Evolutionary conservation across 2,329 filamentous ascomycete genomes (phyloP), one percentile per base, ranked within the genome.

Genomic region (Clonostachys byssicola): DNA sequence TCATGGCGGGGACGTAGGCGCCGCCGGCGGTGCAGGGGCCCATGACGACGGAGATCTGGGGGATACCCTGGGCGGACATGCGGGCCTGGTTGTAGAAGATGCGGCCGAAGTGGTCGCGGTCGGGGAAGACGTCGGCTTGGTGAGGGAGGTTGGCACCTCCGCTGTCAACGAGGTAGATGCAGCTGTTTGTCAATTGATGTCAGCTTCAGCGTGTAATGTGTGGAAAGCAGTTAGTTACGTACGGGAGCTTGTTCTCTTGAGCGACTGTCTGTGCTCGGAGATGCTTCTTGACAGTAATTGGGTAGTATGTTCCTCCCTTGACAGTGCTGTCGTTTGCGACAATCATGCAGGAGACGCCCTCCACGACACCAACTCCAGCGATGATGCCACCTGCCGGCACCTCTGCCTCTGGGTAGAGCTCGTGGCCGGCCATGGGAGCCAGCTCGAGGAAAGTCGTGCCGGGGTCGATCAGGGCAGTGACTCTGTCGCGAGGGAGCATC

Each of bases 61-160:
- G 92, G 51, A 97, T 95, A 5, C 91, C 90, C 55, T 85, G 72
- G 3, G 87, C 80, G 56, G 88, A 94, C 91, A 97, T 96, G 59
- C 89, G 79, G 4, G 94, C 92, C 68, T 99, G 92, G 71, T 99
- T 96, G 77, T 88, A 99, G 75, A 99, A 99, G 63, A 97, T 96
- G 54, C 92, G 89, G 35, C 92, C 91, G 62, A 99, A 97, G 67
- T 97, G 92, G 47, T 96, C 90, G 54, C 85, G 80, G 65, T 97
- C 92, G 2, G 92, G 94, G 66, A 99, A 97, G 48, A 97, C 92
- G 62, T 96, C 89, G 36, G 92, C 87, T 70, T 99, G 92, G 60
- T 96, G 88, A 13, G 92, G 94, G 16, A 99, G 80, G 65, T 97
- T 96, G 49, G 92, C 94, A 53, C 92, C 92, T 42, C 94, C 92